Base-by-base conservation (phyloP, 371 early-diverging fungal genomes). In the Coemansia sp. region DNA sequence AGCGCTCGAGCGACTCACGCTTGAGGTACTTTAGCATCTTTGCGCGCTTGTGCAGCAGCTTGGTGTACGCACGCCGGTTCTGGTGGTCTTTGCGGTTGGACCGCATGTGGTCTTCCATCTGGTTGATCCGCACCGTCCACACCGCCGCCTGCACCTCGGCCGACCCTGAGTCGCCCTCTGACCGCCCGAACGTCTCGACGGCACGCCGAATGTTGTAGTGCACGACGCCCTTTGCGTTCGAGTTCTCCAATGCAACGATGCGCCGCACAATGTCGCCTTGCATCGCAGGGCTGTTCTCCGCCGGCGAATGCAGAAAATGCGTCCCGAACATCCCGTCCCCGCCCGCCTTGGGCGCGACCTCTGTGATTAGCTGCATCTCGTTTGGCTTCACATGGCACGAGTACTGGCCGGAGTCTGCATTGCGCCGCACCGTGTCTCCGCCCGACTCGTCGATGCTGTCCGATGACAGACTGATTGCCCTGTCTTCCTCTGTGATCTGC, bases 71-170 rank as follows among this genome's bases (percentile, higher is more conserved):
- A 56, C 94, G 88, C 70, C 92, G 90, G 81, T 92, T 94, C 70
- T 91, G 90, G 73, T 84, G 88, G 81, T 97, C 97, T 83, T 96
- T 96, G 62, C 82, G 85, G 80, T 92, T 86, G 53, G 83, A 85
- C 59, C 82, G 81, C 69, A 95, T 71, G 75, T 97, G 97, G 11
- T 85, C 84, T 65, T 89, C 75, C 71, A 97, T 83, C 69, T 94
- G 92, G 65, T 91, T 89, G 68, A 97, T 95, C 66, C 92, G 90
- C 53, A 94, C 90, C 12, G 94, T 94, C 82, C 93, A 87, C 33
- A 96, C 84, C 14, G 95, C 96, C 62, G 94, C 96, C 87, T 97
- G 96, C 26, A 95, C 97, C 82, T 94, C 95, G 14, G 95, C 87
- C 67, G 92, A 93, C 21, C 96, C 97, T 3, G 96, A 93, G 80